Conservation (phyloP, 2,329 filamentous ascomycete species). For the Monosporascus sp. region DNA sequence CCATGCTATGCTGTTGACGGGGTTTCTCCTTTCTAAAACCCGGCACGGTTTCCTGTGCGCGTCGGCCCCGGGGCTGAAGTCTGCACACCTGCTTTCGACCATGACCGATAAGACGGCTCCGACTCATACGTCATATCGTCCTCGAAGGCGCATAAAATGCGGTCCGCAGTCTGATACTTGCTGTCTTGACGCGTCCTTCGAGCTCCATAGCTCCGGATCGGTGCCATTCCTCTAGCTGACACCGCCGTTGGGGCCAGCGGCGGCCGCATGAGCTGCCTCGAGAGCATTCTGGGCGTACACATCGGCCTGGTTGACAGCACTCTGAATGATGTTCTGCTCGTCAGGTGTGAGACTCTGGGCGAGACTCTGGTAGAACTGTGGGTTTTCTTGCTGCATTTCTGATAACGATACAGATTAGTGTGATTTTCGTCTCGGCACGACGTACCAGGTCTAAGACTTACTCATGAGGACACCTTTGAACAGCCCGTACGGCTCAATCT, state of each 20-base stretch:
- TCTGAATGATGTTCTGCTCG: slow-evolving; percentile 76
- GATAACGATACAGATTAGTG: slow-evolving; percentile 24
- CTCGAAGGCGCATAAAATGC: neutral
- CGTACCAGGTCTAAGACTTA: slow-evolving; percentile 44
- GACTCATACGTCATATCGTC: neutral
- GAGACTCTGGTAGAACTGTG: slow-evolving; percentile 77
- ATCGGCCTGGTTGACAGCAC: slow-evolving; percentile 67
- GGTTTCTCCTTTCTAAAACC: neutral
- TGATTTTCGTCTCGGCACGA: neutral
- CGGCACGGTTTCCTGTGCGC: neutral
- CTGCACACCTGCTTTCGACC: neutral
- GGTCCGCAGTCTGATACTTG: neutral
- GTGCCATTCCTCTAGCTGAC: slow-evolving; percentile 5
- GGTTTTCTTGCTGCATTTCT: slow-evolving; percentile 88
- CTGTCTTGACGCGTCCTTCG: neutral
- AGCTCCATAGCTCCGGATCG: neutral
- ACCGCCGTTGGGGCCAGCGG: slow-evolving; percentile 7
- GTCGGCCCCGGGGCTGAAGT: neutral
- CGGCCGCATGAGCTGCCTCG: slow-evolving; percentile 10
- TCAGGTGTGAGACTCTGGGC: slow-evolving; percentile 73
- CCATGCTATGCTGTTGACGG: neutral
- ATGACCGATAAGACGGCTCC: neutral
- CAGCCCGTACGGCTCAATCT: slow-evolving; percentile 87
- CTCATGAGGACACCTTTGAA: slow-evolving; percentile 80
- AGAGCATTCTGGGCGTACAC: slow-evolving; percentile 37